These are phyloP conservation scores for Peronospora belbahrii DNA, from an alignment of 352 stramenopile genomes.

Conservation along the genomic window DNA sequence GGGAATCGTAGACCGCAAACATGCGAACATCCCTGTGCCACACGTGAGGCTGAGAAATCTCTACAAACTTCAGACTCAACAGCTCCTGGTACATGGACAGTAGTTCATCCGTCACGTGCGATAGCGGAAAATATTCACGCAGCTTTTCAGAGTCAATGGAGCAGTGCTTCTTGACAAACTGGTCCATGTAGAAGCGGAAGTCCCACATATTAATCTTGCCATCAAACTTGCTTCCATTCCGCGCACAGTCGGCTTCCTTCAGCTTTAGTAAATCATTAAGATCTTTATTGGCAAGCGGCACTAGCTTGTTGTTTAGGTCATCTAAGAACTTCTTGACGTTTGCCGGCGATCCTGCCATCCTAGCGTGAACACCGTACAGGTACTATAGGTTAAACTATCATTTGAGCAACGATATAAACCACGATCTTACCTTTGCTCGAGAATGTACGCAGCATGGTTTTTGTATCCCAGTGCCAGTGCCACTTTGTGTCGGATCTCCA, in stretches of 20 bases:
- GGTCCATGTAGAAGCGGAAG: constrained; percentile 86
- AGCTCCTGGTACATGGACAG: constrained; percentile 87
- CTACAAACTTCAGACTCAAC: constrained; percentile 76
- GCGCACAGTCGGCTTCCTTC: constrained; percentile 55
- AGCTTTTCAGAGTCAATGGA: constrained; percentile 83
- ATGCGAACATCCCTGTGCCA: constrained; percentile 87
- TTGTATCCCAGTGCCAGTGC: constrained; percentile 71
- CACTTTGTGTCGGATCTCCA: constrained; percentile 72
- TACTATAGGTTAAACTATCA: neutral
- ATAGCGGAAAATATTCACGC: constrained; percentile 84
- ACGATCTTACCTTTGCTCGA: constrained; percentile 55
- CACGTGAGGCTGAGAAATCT: constrained; percentile 69
- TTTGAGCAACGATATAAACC: no score
- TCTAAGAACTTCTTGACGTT: constrained; percentile 65
- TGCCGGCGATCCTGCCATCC: constrained; percentile 58
- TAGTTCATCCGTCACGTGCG: constrained; percentile 79
- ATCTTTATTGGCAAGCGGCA: constrained; percentile 72
- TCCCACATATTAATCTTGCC: constrained; percentile 89
- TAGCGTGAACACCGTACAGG: constrained; percentile 16
- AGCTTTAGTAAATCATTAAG: constrained; percentile 61
- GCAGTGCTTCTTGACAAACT: constrained; percentile 82
- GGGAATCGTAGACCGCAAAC: constrained; percentile 78
- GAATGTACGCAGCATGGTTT: constrained; percentile 79
- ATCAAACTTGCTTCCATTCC: constrained; percentile 55
- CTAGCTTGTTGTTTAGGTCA: constrained; percentile 69